Base-by-base conservation (phyloP, 306 rosid genomes). In the Luffa aegyptiaca region DNA sequence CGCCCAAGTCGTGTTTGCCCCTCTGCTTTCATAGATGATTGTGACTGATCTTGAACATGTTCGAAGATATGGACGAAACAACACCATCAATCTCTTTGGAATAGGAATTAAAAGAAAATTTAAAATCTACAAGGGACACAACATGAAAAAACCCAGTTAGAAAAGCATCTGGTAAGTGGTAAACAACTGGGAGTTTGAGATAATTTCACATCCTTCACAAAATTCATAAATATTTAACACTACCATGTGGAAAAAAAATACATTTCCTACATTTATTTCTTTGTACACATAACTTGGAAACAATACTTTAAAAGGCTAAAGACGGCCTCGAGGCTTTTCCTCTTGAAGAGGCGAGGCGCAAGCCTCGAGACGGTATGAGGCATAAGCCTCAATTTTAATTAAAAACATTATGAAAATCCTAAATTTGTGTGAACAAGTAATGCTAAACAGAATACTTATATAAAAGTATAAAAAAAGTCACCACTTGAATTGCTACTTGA, bases 21-120 rank as follows among this genome's bases (percentile, higher is more conserved):
- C 71, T 84, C 90, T 5, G 75, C 52, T 51, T 53, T 81, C 14
- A 55, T 66, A 39, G 86, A 79, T 39, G 85, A 79, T 79, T 72
- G 93, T 76, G 91, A 88, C 62, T 89, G 97, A 82, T 80, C 77
- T 2, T 90, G 87, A 52, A 95, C 82, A 21, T 90, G 98, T 76
- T 80, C 83, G 86, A 96, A 96, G 76, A 96, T 90, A 87, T 83
- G 99, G 88, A 93, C 71, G 8, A 96, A 92, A 93, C 96, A 56
- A 84, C 93, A 82, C 98, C 99, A 83, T 93, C 99, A 36, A 37
- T 55, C 13, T 52, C 36, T 42, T 82, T 31, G 12, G 20, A 35
- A 77, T 31, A 17, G 18, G 10, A 49, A 26, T 48, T 39, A 6
- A 48, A 83, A 69, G 64, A 55, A 76, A 53, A 1, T 3, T 52